These are phyloP conservation scores for Cladorrhinum sp. DNA, from an alignment of 2,329 filamentous ascomycete species.

Conservation along the genomic window DNA sequence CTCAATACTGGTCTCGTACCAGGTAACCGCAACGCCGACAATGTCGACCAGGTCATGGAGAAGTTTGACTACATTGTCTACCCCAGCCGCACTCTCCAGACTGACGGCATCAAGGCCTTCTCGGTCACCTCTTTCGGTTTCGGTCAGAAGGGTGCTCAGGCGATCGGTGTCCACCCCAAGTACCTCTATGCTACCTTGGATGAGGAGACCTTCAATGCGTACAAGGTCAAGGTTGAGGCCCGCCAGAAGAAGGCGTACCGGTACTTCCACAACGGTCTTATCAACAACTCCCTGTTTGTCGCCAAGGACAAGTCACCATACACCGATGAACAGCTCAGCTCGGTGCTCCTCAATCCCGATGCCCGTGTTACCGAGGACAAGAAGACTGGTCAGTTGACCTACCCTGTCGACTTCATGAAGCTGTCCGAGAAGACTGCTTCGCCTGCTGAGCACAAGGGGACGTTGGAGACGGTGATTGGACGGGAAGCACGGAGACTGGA, in stretches of 20 bases:
- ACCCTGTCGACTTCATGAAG: slow-evolving; percentile 67
- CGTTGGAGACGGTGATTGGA: slow-evolving; percentile 72
- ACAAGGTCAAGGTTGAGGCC: slow-evolving; percentile 83
- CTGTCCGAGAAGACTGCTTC: slow-evolving; percentile 52
- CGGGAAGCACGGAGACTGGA: slow-evolving; percentile 66
- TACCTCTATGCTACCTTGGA: slow-evolving; percentile 96
- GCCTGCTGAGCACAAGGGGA: slow-evolving; percentile 54
- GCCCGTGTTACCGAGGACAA: slow-evolving; percentile 82
- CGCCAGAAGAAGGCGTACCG: slow-evolving; percentile 98
- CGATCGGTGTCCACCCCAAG: slow-evolving; percentile 92
- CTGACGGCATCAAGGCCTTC: slow-evolving; percentile 97
- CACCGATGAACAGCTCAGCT: slow-evolving; percentile 78
- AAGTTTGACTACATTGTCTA: slow-evolving; percentile 98
- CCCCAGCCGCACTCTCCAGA: slow-evolving; percentile 91
- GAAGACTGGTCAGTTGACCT: slow-evolving; percentile 78
- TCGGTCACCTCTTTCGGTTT: slow-evolving; percentile 99
- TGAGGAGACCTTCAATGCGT: slow-evolving; percentile 73
- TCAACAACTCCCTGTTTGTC: slow-evolving; percentile 97
- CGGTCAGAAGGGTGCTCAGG: slow-evolving; percentile 97
- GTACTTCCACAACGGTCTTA: slow-evolving; percentile 96
- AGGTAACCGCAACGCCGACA: slow-evolving; percentile 97
- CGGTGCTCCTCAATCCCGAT: slow-evolving; percentile 90
- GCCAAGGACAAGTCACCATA: slow-evolving; percentile 92
- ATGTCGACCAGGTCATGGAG: slow-evolving; percentile 94
- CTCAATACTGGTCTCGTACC: slow-evolving; percentile 92